Conservation (phyloP, 2,329 filamentous ascomycete genomes). For the Penicillium sp. region DNA sequence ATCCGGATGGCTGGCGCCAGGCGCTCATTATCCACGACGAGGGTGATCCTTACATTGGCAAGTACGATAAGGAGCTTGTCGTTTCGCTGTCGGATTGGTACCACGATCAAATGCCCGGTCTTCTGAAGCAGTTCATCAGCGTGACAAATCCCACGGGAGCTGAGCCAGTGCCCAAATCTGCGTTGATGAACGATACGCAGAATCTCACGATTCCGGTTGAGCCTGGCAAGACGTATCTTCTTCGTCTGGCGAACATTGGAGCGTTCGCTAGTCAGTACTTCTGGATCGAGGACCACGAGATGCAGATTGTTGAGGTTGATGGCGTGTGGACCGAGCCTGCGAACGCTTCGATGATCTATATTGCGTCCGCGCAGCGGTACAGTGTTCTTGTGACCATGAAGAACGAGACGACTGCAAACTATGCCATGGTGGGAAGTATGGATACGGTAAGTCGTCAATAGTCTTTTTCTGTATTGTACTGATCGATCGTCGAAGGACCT, state of each 20-base stretch:
- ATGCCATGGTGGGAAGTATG: conserved; percentile 59
- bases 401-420: conserved; percentile 66
- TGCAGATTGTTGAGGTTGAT: conserved; percentile 74
- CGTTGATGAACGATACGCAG: conserved; percentile 70
- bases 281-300: conserved; percentile 58
- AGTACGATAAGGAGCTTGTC: conserved; percentile 65
- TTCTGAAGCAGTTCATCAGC: conserved; percentile 37
- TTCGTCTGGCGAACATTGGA: conserved; percentile 75
- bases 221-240: conserved; percentile 73
- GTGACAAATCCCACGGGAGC: conserved; percentile 59
- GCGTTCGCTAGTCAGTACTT: conserved; percentile 66
- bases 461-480: too few relatives aligned
- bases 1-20: conserved; percentile 71
- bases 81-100: conserved; percentile 77
- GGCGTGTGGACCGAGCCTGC: conserved; percentile 69
- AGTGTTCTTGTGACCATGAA: conserved; percentile 63
- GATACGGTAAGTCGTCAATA: conserved; percentile 19
- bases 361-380: conserved; percentile 70
- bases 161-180: conserved; percentile 69
- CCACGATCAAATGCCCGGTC: conserved; percentile 60
- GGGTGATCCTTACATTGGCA: conserved; percentile 52
- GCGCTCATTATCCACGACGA: conserved; percentile 69
- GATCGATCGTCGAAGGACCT: conserved; percentile 8
- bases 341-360: conserved; percentile 67
- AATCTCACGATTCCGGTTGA: conserved; percentile 63